Percentiles rank a stretch among this genome's conserved stretches.
phyloP scores from a whole-genome alignment of 163 green algal species.

The Scenedesmus sp. region DNA sequence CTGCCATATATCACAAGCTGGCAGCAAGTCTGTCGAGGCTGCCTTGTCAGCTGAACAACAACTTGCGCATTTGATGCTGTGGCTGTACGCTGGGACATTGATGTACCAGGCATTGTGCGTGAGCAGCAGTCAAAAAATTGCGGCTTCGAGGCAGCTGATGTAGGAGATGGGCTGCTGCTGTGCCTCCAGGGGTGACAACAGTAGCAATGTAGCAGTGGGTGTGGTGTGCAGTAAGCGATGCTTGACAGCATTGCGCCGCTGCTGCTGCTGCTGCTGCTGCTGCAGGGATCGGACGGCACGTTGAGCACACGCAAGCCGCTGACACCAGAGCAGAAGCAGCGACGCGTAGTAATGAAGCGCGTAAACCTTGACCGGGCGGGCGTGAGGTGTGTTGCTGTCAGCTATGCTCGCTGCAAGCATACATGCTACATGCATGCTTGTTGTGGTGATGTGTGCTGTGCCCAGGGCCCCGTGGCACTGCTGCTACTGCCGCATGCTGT shows the following conservation, averaged over 20 bases:
- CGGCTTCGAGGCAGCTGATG: not conserved
- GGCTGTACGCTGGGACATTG: not conserved
- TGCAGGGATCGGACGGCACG: conserved; percentile 31
- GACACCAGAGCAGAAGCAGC: conserved; percentile 84
- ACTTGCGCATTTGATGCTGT: not conserved
- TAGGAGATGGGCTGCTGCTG: not conserved
- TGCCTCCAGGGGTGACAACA: not conserved
- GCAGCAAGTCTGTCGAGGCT: not conserved
- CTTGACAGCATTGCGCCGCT: no score
- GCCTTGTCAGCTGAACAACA: not conserved
- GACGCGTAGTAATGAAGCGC: conserved; percentile 91
- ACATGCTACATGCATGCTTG: not conserved
- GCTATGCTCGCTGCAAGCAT: not conserved
- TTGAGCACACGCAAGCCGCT: conserved; percentile 60
- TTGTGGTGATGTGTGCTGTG: not conserved
- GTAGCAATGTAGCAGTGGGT: not conserved
- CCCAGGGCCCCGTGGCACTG: not conserved
- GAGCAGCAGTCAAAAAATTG: not conserved
- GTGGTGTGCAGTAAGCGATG: not conserved
- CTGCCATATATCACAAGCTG: not conserved
- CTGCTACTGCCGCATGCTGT: not conserved
- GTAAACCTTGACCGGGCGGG: conserved; percentile 83
- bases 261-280: not conserved
- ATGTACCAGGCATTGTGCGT: not conserved
- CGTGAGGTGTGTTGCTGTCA: conserved; percentile 56